Conservation (phyloP, 805 yeast genomes). For the Metschnikowia matae region DNA sequence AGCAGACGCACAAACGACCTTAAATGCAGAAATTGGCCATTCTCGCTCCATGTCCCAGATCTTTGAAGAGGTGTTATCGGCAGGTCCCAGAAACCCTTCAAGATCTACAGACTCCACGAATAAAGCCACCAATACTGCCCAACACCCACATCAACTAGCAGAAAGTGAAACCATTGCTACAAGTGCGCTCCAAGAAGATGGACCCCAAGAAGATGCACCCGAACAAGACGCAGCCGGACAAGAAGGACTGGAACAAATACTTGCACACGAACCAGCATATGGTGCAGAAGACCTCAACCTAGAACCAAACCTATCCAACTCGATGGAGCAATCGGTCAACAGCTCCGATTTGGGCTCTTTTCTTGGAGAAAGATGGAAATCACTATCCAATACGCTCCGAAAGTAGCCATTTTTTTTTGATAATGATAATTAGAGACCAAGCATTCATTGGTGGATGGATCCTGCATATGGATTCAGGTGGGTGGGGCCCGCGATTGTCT, state of each 20-base stretch:
- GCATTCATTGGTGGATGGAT: background rate
- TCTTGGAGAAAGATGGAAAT: constrained; percentile 10
- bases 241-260: too few species aligned
- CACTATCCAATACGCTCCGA: constrained; percentile 6
- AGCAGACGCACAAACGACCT: background rate
- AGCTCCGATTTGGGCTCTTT: constrained; percentile 14
- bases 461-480: background rate
- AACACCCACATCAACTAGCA: background rate
- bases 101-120: background rate
- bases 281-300: background rate
- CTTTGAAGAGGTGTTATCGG: constrained; percentile 27
- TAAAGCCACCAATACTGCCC: background rate
- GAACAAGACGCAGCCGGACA: background rate
- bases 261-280: background rate
- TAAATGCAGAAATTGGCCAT: constrained; percentile 11
- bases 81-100: constrained; percentile 8
- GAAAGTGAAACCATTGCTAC: background rate
- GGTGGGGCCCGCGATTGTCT: background rate
- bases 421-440: background rate
- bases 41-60: constrained; percentile 31
- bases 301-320: background rate
- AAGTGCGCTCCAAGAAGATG: background rate
- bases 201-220: background rate
- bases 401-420: background rate
- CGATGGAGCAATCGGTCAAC: constrained; percentile 4